Percentiles rank a stretch among this genome's conserved stretches.
phyloP scores from a whole-genome alignment of 371 early-diverging fungal genomes.

The Funneliformis caledonium region DNA sequence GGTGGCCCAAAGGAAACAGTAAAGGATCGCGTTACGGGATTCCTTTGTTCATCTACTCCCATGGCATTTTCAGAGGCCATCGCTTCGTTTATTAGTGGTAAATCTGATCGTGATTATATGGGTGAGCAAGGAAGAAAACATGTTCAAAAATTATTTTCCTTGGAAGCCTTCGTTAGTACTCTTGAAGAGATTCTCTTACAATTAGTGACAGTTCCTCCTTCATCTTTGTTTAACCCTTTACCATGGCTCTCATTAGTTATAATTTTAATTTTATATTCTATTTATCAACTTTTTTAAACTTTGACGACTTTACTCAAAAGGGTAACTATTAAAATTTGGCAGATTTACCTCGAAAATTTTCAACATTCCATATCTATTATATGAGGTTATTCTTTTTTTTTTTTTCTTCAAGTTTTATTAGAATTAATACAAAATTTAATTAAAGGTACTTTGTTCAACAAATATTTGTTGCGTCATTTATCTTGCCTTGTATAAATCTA shows the following conservation, averaged over 20 bases:
- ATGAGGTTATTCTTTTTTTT: too few relatives aligned
- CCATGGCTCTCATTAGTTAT: neutral
- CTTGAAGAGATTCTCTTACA: conserved; percentile 62
- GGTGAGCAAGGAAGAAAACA: conserved; percentile 67
- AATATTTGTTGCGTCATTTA: too few relatives aligned
- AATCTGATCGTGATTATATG: conserved; percentile 52
- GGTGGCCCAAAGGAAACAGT: conserved; percentile 90
- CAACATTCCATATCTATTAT: too few relatives aligned
- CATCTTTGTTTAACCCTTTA: neutral
- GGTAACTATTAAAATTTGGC: too few relatives aligned
- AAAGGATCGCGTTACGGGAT: conserved; percentile 76
- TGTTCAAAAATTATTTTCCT: conserved; percentile 67
- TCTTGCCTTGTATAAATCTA: too few relatives aligned
- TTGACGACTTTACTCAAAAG: too few relatives aligned
- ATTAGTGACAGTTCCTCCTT: neutral
- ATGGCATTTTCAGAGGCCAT: conserved; percentile 71
- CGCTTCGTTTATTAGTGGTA: conserved; percentile 51
- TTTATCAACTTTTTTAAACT: neutral
- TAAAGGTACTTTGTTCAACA: too few relatives aligned
- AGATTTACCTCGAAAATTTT: too few relatives aligned
- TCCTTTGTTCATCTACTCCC: conserved; percentile 65
- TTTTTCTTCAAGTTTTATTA: too few relatives aligned
- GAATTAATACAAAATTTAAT: too few relatives aligned
- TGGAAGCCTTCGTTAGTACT: conserved; percentile 68
- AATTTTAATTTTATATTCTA: neutral